These are phyloP conservation scores for Sporobolomyces phaffii DNA, from an alignment of 768 basidiomycete genomes.

Conservation along the genomic window DNA sequence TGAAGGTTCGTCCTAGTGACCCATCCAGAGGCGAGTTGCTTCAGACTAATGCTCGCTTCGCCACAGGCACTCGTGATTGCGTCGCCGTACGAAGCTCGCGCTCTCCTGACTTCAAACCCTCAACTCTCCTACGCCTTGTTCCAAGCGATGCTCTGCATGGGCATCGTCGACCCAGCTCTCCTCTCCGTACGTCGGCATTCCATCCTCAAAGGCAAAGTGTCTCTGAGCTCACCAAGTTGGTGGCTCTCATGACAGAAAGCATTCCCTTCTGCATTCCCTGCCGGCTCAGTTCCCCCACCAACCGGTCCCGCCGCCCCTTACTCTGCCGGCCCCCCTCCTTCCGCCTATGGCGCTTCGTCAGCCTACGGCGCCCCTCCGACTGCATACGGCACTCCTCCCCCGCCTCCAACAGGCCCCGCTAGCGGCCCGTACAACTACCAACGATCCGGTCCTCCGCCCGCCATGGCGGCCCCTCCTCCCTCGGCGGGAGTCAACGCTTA, in stretches of 20 bases:
- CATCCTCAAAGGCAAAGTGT: not conserved
- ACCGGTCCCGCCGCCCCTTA: conserved; percentile 35
- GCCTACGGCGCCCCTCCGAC: conserved; percentile 23
- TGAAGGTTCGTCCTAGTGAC: too few species aligned
- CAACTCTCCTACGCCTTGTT: conserved; percentile 94
- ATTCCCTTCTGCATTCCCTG: conserved; percentile 42
- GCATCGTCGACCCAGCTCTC: conserved; percentile 81
- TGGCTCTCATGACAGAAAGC: too few species aligned
- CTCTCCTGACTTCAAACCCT: conserved; percentile 72
- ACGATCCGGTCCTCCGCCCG: conserved; percentile 26
- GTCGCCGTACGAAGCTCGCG: conserved; percentile 80
- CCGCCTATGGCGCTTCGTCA: conserved; percentile 1
- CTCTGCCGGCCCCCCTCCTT: conserved; percentile 6
- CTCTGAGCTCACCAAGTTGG: too few species aligned
- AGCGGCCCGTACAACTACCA: conserved; percentile 39
- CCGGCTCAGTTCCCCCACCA: conserved; percentile 7
- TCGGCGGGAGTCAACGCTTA: not conserved
- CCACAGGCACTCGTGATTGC: conserved; percentile 89
- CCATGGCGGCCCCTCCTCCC: not conserved
- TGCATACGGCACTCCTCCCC: conserved; percentile 17
- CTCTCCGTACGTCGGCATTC: conserved; percentile 56
- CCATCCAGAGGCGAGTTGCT: too few species aligned
- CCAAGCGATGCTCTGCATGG: conserved; percentile 85
- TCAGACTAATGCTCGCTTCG: too few species aligned
- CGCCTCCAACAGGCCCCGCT: conserved; percentile 36